Conservation (phyloP, 305 asterid species). For the Rubia occidens region DNA sequence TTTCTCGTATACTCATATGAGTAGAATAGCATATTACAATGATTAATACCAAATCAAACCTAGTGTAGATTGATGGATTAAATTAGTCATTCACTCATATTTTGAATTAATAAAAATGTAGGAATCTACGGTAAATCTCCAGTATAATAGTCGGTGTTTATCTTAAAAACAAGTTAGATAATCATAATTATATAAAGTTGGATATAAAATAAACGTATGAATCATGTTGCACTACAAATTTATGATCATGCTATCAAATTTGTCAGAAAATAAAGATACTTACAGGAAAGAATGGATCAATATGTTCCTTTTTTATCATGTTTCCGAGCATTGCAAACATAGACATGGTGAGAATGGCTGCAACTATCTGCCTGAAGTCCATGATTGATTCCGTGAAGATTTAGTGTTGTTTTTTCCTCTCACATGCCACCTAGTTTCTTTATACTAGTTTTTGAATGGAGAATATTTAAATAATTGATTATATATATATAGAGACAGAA, state of each 20-base stretch:
- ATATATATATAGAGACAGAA: neutral
- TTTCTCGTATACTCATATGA: no score
- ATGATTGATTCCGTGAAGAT: constrained; percentile 18
- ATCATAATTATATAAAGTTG: neutral
- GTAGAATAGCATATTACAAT: neutral
- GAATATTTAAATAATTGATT: neutral
- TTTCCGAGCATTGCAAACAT: constrained; percentile 74
- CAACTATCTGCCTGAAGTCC: constrained; percentile 58
- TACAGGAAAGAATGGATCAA: constrained; percentile 49
- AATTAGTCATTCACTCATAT: neutral
- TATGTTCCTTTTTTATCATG: constrained; percentile 68
- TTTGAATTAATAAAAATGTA: no score
- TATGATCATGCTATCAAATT: neutral
- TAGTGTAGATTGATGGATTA: neutral
- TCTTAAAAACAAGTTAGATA: neutral
- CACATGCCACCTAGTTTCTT: neutral
- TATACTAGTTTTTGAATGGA: neutral
- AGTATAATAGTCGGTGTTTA: neutral
- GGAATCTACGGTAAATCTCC: neutral
- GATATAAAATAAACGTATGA: neutral
- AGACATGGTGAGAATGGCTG: constrained; percentile 54
- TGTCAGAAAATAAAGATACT: neutral
- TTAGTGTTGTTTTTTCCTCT: neutral
- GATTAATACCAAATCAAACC: neutral
- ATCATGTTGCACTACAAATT: neutral